Conservation (phyloP, 257 asterid species). For the Plantago elongata region DNA sequence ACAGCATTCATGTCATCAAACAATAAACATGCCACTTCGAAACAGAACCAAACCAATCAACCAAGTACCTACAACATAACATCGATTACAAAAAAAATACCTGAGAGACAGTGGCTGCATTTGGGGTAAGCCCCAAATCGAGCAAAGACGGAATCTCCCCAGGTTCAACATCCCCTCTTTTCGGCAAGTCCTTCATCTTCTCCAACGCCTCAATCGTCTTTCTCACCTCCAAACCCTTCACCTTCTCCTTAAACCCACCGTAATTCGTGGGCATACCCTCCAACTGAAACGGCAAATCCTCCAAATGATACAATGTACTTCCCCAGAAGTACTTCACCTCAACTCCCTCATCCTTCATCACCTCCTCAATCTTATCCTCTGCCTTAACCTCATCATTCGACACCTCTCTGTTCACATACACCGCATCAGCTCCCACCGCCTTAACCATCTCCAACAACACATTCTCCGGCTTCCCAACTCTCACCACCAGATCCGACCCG, state of each 20-base stretch:
- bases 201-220: constrained; percentile 77
- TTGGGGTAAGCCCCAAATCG: constrained; percentile 88
- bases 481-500: constrained; percentile 89
- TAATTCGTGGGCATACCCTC: constrained; percentile 81
- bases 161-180: constrained; percentile 74
- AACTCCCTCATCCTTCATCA: constrained; percentile 80
- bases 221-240: constrained; percentile 72
- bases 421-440: constrained; percentile 86
- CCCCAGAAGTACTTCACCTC: constrained; percentile 96
- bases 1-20: too few species aligned
- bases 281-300: constrained; percentile 87
- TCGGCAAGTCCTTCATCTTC: constrained; percentile 73
- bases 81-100: constrained; percentile 22
- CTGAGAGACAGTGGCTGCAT: constrained; percentile 44
- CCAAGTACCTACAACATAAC: too few species aligned
- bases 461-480: constrained; percentile 84
- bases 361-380: constrained; percentile 81
- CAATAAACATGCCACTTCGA: too few species aligned
- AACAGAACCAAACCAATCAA: too few species aligned
- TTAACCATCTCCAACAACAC: constrained; percentile 76
- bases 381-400: constrained; percentile 77
- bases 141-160: constrained; percentile 87
- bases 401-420: constrained; percentile 81
- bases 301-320: constrained; percentile 90
- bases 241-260: constrained; percentile 85